These are phyloP conservation scores for Eucalyptus albens DNA, from an alignment of 345 rosid genomes.

Conservation along the genomic window DNA sequence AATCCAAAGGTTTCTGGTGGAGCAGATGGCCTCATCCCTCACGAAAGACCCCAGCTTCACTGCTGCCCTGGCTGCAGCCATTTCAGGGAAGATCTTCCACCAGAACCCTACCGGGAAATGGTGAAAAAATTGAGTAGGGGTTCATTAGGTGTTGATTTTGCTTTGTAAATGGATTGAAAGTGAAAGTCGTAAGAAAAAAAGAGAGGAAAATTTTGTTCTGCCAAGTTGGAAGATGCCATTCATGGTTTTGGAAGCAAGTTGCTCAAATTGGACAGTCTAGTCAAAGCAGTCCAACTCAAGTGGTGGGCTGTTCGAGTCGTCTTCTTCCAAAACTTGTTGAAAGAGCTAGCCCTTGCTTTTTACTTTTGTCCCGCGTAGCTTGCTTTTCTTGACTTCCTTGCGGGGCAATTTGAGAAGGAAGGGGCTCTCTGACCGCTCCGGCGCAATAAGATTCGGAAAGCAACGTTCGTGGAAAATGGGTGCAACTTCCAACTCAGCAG, in stretches of 20 bases:
- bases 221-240: neutral
- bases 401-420: neutral
- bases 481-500: neutral
- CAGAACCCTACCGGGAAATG: slow-evolving; percentile 29
- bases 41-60: slow-evolving; percentile 94
- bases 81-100: slow-evolving; percentile 66
- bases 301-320: neutral
- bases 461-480: neutral
- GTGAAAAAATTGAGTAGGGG: neutral
- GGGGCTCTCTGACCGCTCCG: neutral
- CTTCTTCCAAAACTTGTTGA: neutral
- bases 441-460: neutral
- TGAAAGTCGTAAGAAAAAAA: neutral
- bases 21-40: slow-evolving; percentile 91
- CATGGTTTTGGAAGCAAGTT: neutral
- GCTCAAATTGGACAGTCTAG: neutral
- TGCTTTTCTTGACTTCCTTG: neutral
- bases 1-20: slow-evolving; percentile 59
- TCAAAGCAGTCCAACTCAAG: neutral
- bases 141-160: neutral
- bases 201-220: neutral
- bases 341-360: neutral
- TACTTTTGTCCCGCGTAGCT: neutral
- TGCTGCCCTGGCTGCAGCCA: slow-evolving; percentile 91
- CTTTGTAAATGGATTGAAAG: neutral